Evolutionary conservation across 768 basidiomycete genomes (phyloP), one percentile per base, ranked within the genome.

Genomic region (Leccinum truebloodii): DNA sequence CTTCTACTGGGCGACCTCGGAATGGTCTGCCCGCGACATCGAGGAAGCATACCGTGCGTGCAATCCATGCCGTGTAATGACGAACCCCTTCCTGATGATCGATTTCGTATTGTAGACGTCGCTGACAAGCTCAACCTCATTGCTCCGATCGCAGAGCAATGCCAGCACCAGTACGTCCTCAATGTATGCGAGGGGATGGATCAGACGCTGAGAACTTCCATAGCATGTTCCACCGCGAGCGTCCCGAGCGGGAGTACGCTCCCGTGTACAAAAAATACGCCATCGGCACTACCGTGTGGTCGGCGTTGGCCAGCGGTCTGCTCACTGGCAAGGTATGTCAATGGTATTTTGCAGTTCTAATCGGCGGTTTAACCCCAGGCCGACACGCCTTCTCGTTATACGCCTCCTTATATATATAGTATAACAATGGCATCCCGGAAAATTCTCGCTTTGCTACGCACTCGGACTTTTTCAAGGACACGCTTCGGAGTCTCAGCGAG

Each of bases 21-120:
- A 86, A 61, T 86, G 85, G 85, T 77, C 78, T 41, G 80, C 84
- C 7, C 73, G 74, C 50, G 77, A 83, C 65, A 79, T 82, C 58
- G 75, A 80, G 55, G 79, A 80, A 55, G 79, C 80, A 44, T 71
- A 73, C 65, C 74, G 79, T 77, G 37, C 12, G 64, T 60, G 18
- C 24, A 30, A 18, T 22, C 24, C 6, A 24, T 53, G 22, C 14
- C 30, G 20, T 24, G 16, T 41, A 41, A 41, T 8, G 4, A 41
- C 41, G 41, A n/a, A 41, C n/a, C 41, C 3, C 30, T 18, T 32
- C 20, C 59, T 58, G 39, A 67, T 20, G 2, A 12, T 4, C 26
- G 44, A 14, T 41, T n/a, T n/a, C 4, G 41, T 41, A 41, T 3
- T 51, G 10, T 68, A 77, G 81, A 79, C 44, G 72, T 86, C 46